A percentile compares a stretch with the other conserved stretches of the same genome.
Evolutionary conservation across 306 rosid species (phyloP).

Genomic region (Rubus parviflorus): DNA sequence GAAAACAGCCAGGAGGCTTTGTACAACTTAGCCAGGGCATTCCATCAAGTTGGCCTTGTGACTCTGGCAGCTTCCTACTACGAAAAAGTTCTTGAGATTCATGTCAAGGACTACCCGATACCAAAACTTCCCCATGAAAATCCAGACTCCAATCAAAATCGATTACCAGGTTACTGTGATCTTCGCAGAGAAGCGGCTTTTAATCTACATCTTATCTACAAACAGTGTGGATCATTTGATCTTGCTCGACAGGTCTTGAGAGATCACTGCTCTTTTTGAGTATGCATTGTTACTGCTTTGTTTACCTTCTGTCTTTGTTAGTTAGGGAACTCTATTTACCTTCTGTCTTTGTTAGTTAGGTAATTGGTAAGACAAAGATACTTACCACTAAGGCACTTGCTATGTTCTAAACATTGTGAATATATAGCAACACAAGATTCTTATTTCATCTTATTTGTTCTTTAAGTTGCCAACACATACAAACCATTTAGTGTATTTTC

Average conservation of each 20-base stretch:
- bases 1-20: conserved; percentile 84
- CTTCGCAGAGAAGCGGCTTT: conserved; percentile 85
- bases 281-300: neutral
- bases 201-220: conserved; percentile 85
- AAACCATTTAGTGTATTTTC: neutral
- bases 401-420: neutral
- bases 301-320: neutral
- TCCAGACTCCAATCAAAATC: conserved; percentile 33
- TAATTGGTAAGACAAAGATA: neutral
- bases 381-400: neutral
- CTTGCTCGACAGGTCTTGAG: conserved; percentile 83
- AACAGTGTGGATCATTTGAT: conserved; percentile 76
- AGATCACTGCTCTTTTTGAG: conserved; percentile 65
- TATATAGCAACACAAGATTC: neutral
- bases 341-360: neutral
- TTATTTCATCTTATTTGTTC: neutral
- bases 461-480: neutral
- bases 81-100: conserved; percentile 64
- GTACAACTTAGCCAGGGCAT: conserved; percentile 79
- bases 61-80: conserved; percentile 66
- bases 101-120: conserved; percentile 61
- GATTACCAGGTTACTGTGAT: conserved; percentile 60
- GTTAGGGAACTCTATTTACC: neutral
- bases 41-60: conserved; percentile 81
- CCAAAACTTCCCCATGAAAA: conserved; percentile 73